Conservation (phyloP, 2,329 filamentous ascomycete species). For the Monosporascus ibericus region DNA sequence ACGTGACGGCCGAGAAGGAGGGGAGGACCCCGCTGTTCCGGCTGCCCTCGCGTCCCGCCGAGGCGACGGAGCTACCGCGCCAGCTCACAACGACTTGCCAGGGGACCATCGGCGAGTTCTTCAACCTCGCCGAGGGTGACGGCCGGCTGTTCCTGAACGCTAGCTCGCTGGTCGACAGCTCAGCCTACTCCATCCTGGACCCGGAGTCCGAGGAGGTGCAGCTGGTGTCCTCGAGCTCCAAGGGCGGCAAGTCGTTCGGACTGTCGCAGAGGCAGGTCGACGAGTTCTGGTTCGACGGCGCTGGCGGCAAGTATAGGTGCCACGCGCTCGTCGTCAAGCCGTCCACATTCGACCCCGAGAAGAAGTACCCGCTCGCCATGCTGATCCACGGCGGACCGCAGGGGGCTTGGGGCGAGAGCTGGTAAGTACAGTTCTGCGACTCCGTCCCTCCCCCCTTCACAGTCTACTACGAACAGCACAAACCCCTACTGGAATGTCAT, state of each 20-base stretch:
- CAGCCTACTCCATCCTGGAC: constrained; percentile 57
- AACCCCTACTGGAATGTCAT: no score
- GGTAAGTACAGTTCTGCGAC: constrained; percentile 25
- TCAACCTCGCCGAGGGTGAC: constrained; percentile 41
- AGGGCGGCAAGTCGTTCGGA: constrained; percentile 60
- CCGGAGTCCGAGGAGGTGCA: constrained; percentile 29
- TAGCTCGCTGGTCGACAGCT: constrained; percentile 68
- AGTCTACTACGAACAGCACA: neutral
- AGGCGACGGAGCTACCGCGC: constrained; percentile 42
- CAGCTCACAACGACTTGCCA: constrained; percentile 38
- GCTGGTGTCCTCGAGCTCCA: constrained; percentile 58
- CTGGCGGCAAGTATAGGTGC: constrained; percentile 53
- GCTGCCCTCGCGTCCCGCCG: constrained; percentile 48
- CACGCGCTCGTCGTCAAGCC: constrained; percentile 66
- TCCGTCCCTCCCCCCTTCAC: neutral
- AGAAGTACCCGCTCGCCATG: constrained; percentile 74
- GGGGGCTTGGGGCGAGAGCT: constrained; percentile 66
- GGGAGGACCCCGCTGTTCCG: constrained; percentile 58
- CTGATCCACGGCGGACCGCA: constrained; percentile 82
- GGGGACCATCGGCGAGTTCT: constrained; percentile 49
- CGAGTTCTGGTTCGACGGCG: constrained; percentile 65
- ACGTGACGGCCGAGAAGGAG: constrained; percentile 66
- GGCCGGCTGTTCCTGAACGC: constrained; percentile 56
- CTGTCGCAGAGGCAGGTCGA: constrained; percentile 57
- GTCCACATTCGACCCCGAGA: constrained; percentile 58